Evolutionary conservation across 768 basidiomycete species (phyloP), one percentile per base, ranked within the genome.

Genomic region (Paxillus rubicundulus): DNA sequence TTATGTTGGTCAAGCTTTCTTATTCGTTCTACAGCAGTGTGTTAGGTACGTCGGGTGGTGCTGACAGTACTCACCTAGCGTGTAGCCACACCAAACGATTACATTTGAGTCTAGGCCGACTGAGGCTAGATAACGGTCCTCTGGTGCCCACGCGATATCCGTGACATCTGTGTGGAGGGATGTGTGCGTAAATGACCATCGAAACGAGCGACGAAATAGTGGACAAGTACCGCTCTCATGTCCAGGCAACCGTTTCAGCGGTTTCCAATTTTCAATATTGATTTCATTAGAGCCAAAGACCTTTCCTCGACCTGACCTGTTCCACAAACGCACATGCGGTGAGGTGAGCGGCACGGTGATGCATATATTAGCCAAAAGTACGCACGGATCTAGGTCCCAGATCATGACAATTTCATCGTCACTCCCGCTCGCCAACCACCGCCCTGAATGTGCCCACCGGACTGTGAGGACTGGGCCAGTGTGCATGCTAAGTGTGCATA

Each of bases 241-340:
- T 0, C 94, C 97, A 18, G 92, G 92, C 10, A 99, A 74, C 34
- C 95, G 80, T 60, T 91, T 90, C 64, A 96, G 67, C 5, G 94
- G 90, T 65, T 95, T 98, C 97, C 97, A 99, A 21, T 88, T 92
- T 71, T 99, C 97, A 5, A 97, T 81, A 65, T 99, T 99, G 57
- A 95, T 82, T 62, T 98, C 97, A 58, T 92, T 92, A 18, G 91
- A 87, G 10, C 96, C 96, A 84, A 92, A 98, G 4, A 95, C 85
- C 68, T 87, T 92, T 16, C 94, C 89, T 48, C 83, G 82, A 18
- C 89, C 88, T 49, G 78, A 79, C 21, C 91, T 94, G 62, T 53
- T 33, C 52, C 34, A 44, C 48, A 6, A 5, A 24, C 45, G 38
- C 28, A 50, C 12, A 51, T 53, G 21, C 49, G 54, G 50, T 47